Conservation (phyloP, 108 stramenopile species). For the Nitzschia palea region DNA sequence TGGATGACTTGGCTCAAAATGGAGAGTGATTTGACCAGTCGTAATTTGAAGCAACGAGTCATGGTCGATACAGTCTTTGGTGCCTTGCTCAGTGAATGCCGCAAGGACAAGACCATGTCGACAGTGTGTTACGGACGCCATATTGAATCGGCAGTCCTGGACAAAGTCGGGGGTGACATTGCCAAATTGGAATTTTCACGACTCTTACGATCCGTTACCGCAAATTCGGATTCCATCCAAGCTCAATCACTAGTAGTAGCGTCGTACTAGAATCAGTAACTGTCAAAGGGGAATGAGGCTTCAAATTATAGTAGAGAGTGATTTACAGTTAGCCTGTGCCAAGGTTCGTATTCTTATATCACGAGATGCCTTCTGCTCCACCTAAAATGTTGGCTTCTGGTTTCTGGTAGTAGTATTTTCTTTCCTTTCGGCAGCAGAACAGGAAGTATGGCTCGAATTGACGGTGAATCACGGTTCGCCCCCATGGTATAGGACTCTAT, state of each 20-base stretch:
- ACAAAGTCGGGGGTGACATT: slow-evolving; percentile 13
- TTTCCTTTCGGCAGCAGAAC: too few relatives aligned
- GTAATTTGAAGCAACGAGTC: slow-evolving; percentile 7
- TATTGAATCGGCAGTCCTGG: slow-evolving; percentile 26
- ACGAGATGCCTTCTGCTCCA: too few relatives aligned
- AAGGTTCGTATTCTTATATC: too few relatives aligned
- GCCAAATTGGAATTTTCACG: slow-evolving; percentile 23
- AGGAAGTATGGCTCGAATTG: too few relatives aligned
- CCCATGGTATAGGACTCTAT: too few relatives aligned
- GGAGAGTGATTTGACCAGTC: slow-evolving; percentile 1
- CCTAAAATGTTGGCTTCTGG: too few relatives aligned
- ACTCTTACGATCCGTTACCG: slow-evolving; percentile 23
- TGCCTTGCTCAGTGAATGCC: slow-evolving; percentile 27
- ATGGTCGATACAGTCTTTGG: slow-evolving; percentile 37
- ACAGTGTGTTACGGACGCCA: slow-evolving; percentile 28
- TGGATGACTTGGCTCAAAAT: slow-evolving; percentile 30
- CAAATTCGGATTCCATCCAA: slow-evolving; percentile 13
- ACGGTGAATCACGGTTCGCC: too few relatives aligned
- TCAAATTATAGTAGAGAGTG: too few relatives aligned
- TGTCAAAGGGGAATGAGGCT: too few relatives aligned
- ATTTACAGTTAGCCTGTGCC: too few relatives aligned
- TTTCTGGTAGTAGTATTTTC: too few relatives aligned
- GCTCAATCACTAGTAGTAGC: slow-evolving; percentile 30
- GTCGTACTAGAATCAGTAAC: slow-evolving; percentile 22
- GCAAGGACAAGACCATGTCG: slow-evolving; percentile 25